Conservation (phyloP, 1,284 basidiomycete species). For the Sanghuangporus baumii region DNA sequence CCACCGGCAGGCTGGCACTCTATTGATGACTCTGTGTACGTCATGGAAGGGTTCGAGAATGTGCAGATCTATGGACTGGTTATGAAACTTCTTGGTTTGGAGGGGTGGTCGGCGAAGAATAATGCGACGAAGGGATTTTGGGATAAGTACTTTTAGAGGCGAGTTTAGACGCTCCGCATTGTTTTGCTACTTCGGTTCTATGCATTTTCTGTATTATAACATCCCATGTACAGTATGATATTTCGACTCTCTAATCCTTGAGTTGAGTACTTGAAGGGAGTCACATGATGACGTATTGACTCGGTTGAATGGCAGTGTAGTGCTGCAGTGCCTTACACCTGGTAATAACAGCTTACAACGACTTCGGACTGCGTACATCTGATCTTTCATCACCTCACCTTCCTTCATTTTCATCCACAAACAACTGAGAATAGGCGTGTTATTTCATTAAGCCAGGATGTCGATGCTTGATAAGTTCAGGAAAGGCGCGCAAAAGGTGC, state of each 20-base stretch:
- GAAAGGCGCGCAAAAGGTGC: constrained; percentile 63
- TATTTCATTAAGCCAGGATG: constrained; percentile 29
- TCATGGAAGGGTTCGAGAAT: constrained; percentile 79
- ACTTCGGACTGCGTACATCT: not conserved
- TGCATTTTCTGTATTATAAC: not conserved
- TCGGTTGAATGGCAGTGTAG: not conserved
- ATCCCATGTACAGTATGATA: not conserved
- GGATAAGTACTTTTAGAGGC: constrained; percentile 61
- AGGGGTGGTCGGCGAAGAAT: constrained; percentile 49
- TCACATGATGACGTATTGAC: not conserved
- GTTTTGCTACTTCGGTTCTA: not conserved
- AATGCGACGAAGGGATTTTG: constrained; percentile 81
- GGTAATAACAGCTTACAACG: not conserved
- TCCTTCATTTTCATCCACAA: not conserved
- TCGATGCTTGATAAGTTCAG: constrained; percentile 78
- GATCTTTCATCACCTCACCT: not conserved
- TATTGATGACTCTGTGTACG: constrained; percentile 53
- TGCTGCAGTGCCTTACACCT: not conserved
- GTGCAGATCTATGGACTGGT: constrained; percentile 83
- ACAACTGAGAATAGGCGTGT: not conserved
- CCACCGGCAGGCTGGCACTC: constrained; percentile 56
- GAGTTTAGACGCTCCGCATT: not conserved
- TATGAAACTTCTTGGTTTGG: constrained; percentile 67
- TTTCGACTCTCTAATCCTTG: not conserved
- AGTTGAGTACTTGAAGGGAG: not conserved